A percentile compares a stretch with the other conserved stretches of the same genome.
These are phyloP conservation scores for Dichotomocladium elegans DNA, from an alignment of 371 early-diverging fungal species.

Conservation along the genomic window DNA sequence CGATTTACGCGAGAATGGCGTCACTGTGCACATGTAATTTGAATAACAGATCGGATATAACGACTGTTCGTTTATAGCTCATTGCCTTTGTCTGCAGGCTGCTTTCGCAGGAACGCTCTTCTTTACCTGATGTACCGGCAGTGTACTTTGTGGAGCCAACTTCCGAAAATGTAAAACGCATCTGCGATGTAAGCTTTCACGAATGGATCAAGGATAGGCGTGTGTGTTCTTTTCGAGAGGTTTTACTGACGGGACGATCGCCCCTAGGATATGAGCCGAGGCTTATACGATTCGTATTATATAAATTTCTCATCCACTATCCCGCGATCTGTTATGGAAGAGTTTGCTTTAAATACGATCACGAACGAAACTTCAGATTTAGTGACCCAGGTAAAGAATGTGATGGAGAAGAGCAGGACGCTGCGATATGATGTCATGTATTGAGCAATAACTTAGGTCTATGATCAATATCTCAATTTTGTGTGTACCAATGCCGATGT, in stretches of 20 bases:
- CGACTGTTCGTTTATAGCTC: no score
- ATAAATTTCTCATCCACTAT: slow-evolving; percentile 92
- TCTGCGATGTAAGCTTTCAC: slow-evolving; percentile 84
- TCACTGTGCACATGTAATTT: slow-evolving; percentile 94
- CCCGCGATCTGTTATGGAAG: slow-evolving; percentile 89
- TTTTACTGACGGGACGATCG: background rate
- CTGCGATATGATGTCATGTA: background rate
- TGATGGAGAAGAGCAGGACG: no score
- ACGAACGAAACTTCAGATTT: slow-evolving; percentile 66
- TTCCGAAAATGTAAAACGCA: slow-evolving; percentile 73
- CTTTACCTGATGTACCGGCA: slow-evolving; percentile 96
- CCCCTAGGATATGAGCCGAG: slow-evolving; percentile 91
- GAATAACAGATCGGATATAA: no score
- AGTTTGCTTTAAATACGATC: slow-evolving; percentile 82
- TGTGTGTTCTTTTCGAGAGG: background rate
- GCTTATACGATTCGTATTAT: slow-evolving; percentile 93
- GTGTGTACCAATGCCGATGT: slow-evolving; percentile 90
- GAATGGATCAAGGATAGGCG: background rate
- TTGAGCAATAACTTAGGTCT: slow-evolving; percentile 53
- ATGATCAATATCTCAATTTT: slow-evolving; percentile 96
- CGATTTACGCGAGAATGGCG: slow-evolving; percentile 97
- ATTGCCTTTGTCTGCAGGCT: slow-evolving; percentile 48
- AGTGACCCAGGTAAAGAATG: slow-evolving; percentile 65
- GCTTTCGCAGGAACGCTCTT: slow-evolving; percentile 75
- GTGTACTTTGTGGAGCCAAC: slow-evolving; percentile 97